A percentile compares a stretch with the other conserved stretches of the same genome.
Conservation (phyloP, 2,329 filamentous ascomycete species). For the Colletotrichum filicis region DNA sequence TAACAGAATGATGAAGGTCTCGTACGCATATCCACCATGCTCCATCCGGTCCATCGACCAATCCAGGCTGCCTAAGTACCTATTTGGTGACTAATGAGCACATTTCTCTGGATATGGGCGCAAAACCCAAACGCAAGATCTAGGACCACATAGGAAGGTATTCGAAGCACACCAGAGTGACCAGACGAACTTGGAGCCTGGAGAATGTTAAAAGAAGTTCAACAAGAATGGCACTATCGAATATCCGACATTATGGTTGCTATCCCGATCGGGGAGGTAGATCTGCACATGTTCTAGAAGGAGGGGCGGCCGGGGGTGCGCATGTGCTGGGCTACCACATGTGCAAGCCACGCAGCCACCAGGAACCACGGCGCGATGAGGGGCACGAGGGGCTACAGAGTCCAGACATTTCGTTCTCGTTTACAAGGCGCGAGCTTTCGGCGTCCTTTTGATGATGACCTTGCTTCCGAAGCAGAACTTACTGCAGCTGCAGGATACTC, state of each 20-base stretch:
- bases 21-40: not conserved
- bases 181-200: too few relatives aligned
- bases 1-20: not conserved
- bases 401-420: not conserved
- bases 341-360: not conserved
- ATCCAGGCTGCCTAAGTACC: not conserved
- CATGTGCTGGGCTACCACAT: not conserved
- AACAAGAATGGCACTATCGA: not conserved
- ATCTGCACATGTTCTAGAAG: not conserved
- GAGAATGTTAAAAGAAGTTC: not conserved
- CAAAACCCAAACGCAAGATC: not conserved
- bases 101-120: not conserved
- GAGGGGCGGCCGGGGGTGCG: not conserved
- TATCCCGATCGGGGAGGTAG: slow-evolving; percentile 12
- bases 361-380: not conserved
- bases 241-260: not conserved
- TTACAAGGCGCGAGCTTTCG: not conserved
- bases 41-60: not conserved
- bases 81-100: not conserved
- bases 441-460: not conserved
- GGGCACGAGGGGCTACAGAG: not conserved
- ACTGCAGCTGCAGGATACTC: too few relatives aligned
- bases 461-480: too few relatives aligned
- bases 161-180: not conserved
- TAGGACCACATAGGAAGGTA: slow-evolving; percentile 6